These are phyloP conservation scores for Komagataea norvegica DNA, from an alignment of 1,139 yeast genomes.

Conservation along the genomic window DNA sequence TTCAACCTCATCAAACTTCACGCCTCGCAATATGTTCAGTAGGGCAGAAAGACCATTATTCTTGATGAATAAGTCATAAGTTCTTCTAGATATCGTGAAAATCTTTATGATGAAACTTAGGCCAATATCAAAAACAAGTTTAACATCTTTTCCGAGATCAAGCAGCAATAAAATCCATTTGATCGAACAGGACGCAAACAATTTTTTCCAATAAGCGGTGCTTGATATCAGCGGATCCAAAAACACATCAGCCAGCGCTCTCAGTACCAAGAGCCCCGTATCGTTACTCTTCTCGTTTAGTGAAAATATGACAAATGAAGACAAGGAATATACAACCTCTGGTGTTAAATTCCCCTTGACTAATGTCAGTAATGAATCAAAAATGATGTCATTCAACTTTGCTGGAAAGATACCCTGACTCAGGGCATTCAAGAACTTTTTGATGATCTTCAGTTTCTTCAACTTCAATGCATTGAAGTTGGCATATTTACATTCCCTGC, in stretches of 20 bases:
- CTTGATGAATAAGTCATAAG: conserved; percentile 46
- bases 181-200: conserved; percentile 54
- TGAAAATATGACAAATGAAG: conserved; percentile 40
- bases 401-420: conserved; percentile 36
- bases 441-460: conserved; percentile 48
- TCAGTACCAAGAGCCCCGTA: conserved; percentile 18
- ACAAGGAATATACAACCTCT: conserved; percentile 36
- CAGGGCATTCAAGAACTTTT: conserved; percentile 48
- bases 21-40: conserved; percentile 33
- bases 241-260: conserved; percentile 15
- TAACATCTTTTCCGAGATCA: conserved; percentile 32
- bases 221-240: conserved; percentile 24
- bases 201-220: conserved; percentile 32
- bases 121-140: conserved; percentile 42
- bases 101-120: conserved; percentile 47
- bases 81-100: conserved; percentile 44
- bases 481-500: conserved; percentile 45
- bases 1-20: conserved; percentile 40
- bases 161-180: conserved; percentile 64
- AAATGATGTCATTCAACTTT: conserved; percentile 29
- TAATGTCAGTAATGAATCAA: conserved; percentile 34
- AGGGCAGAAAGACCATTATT: conserved; percentile 54
- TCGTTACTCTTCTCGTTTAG: conserved; percentile 26
- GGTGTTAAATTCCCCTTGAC: conserved; percentile 36
- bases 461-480: conserved; percentile 48